Evolutionary conservation across 75 land plant species (phyloP), one percentile per base, ranked within the genome.

Genomic region (Pinus albicaulis): DNA sequence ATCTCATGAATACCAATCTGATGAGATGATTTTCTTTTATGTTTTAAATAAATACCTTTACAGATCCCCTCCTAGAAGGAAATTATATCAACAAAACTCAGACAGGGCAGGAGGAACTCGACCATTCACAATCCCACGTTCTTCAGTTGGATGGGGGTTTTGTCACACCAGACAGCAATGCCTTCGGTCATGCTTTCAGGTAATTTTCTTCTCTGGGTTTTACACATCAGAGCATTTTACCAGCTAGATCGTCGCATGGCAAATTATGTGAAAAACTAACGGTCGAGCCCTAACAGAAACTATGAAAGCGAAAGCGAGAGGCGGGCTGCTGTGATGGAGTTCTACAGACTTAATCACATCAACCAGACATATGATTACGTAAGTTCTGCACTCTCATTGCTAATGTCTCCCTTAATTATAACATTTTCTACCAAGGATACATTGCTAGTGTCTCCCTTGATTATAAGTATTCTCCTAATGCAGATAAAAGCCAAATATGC

Each of bases 161-260:
- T 75, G 71, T 61, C 16, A 84, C 82, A 60, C 95, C 98, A 17
- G 76, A 77, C 28, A 57, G 56, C 77, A 92, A 92, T 75, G 74
- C 92, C 3, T 92, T 87, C 74, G 92, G 94, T n/a, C 74, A 85
- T 22, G 82, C 81, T 2, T 92, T 92, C 84, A 80, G 93, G 93
- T 91, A 8, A 12, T 31, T 56, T 19, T 64, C 34, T 75, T 16
- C n/a, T 36, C 16, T 75, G 17, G 55, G 15, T 76, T 55, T 34
- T 70, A 23, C 20, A 15, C 55, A 76, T 25, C 12, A 23, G 15
- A 15, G 17, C n/a, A 28, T 20, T 26, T 38, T 5, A 22, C n/a
- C 7, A 11, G 14, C 7, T 24, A 3, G 25, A 26, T 14, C 26
- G 7, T 4, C 10, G 31, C 0, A 63, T 63, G 14, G 6, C 13